Conservation (phyloP, 1,284 basidiomycete species). For the Garcileccinum viscosum region DNA sequence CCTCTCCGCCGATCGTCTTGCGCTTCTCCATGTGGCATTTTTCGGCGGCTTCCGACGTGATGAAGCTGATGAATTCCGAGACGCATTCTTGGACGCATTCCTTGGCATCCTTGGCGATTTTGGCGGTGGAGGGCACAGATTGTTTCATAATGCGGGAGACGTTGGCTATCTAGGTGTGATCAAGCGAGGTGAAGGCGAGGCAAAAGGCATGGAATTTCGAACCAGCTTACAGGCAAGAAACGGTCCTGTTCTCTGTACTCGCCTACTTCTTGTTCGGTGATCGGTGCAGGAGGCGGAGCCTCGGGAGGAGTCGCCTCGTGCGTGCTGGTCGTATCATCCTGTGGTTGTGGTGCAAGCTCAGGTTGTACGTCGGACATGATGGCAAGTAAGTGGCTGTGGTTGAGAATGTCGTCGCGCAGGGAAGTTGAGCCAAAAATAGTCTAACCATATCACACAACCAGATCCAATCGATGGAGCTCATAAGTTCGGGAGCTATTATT, state of each 20-base stretch:
- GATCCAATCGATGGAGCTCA: not conserved
- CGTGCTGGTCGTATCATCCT: constrained; percentile 49
- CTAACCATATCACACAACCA: constrained; percentile 10
- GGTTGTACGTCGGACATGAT: constrained; percentile 63
- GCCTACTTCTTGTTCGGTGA: constrained; percentile 90
- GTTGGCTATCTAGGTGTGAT: constrained; percentile 82
- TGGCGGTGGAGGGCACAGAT: constrained; percentile 87
- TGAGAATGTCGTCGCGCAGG: not conserved
- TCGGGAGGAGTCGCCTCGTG: constrained; percentile 49
- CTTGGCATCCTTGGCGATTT: constrained; percentile 96
- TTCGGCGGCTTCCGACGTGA: constrained; percentile 90
- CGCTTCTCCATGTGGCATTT: constrained; percentile 87
- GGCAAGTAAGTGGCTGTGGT: not conserved
- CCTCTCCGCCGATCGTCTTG: constrained; percentile 90
- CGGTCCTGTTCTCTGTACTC: constrained; percentile 93
- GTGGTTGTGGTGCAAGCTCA: constrained; percentile 58
- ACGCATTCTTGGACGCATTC: constrained; percentile 97
- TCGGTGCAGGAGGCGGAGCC: constrained; percentile 65
- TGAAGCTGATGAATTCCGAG: constrained; percentile 95
- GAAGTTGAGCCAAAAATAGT: constrained; percentile 2
- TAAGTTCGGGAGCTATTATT: constrained; percentile 7
- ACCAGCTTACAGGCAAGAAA: constrained; percentile 75
- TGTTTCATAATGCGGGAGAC: constrained; percentile 95
- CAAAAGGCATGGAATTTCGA: not conserved
- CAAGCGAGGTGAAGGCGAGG: not conserved